Conservation (phyloP, 768 basidiomycete genomes). For the Suillus paluster region DNA sequence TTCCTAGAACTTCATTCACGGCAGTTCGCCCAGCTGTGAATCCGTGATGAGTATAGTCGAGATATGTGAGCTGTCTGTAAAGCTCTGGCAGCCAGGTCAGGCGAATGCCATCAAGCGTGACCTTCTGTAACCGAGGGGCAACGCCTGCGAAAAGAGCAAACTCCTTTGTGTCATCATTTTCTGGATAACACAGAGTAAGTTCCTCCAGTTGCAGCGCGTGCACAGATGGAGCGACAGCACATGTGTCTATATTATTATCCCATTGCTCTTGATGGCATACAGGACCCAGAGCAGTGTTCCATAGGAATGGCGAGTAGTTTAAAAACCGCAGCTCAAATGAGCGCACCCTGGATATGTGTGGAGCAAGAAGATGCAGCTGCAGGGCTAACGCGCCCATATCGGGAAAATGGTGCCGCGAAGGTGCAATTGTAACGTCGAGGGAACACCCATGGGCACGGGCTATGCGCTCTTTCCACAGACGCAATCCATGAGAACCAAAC, state of each 20-base stretch:
- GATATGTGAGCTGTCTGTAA: constrained; percentile 61
- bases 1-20: constrained; percentile 58
- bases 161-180: constrained; percentile 72
- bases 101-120: constrained; percentile 67
- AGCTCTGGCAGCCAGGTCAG: constrained; percentile 65
- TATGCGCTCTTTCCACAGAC: constrained; percentile 69
- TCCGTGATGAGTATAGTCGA: constrained; percentile 77
- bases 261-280: constrained; percentile 44
- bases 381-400: constrained; percentile 54
- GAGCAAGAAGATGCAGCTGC: constrained; percentile 60
- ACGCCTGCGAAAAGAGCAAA: constrained; percentile 65
- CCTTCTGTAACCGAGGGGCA: constrained; percentile 58
- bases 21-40: constrained; percentile 63
- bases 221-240: constrained; percentile 23
- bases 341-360: constrained; percentile 58
- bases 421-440: constrained; percentile 60
- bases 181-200: constrained; percentile 59
- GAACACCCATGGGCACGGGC: constrained; percentile 61
- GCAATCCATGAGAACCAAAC: constrained; percentile 46
- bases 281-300: constrained; percentile 65
- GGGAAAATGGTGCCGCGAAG: constrained; percentile 19
- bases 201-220: constrained; percentile 54
- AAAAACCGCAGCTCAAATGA: constrained; percentile 63
- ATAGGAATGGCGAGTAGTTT: constrained; percentile 64
- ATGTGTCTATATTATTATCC: constrained; percentile 15